Percentiles rank a stretch among this genome's conserved stretches.
These are phyloP conservation scores for Lecanicillium sp. DNA, from an alignment of 2,329 filamentous ascomycete genomes.

Conservation along the genomic window DNA sequence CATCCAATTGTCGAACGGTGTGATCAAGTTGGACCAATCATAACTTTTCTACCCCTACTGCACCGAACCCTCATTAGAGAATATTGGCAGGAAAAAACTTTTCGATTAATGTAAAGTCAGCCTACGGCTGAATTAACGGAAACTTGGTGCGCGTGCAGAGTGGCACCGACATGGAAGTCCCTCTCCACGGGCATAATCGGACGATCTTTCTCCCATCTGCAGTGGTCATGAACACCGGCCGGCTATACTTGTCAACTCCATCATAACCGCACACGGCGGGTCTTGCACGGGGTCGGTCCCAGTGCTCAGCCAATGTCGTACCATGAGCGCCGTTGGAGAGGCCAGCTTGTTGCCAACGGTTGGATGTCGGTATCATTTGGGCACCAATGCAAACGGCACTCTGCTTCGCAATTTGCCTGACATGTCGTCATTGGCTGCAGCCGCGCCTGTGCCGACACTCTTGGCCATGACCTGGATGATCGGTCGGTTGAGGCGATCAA, in stretches of 20 bases:
- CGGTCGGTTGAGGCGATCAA: too few relatives aligned
- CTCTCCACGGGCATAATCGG: conserved; percentile 9
- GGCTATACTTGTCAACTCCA: conserved; percentile 10
- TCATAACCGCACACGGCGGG: conserved; percentile 9
- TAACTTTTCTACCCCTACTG: too few relatives aligned
- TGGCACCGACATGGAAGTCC: conserved; percentile 8
- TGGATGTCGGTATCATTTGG: background rate
- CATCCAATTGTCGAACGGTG: too few relatives aligned
- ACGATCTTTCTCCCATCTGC: conserved; percentile 8
- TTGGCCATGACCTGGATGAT: too few relatives aligned
- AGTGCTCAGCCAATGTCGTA: conserved; percentile 10
- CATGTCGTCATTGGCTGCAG: too few relatives aligned
- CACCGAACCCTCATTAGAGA: too few relatives aligned
- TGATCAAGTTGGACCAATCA: too few relatives aligned
- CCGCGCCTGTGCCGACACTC: too few relatives aligned
- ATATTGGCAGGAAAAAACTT: too few relatives aligned
- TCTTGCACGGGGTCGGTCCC: conserved; percentile 10
- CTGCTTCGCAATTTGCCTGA: conserved; percentile 9
- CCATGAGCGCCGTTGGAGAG: background rate
- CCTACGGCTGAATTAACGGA: too few relatives aligned
- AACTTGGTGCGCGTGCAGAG: too few relatives aligned
- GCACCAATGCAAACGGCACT: conserved; percentile 9
- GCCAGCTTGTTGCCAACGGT: background rate
- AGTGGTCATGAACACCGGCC: conserved; percentile 9
- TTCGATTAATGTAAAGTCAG: too few relatives aligned